phyloP scores from a whole-genome alignment of 129 eudicot genomes.

The Dittrichia graveolens region DNA sequence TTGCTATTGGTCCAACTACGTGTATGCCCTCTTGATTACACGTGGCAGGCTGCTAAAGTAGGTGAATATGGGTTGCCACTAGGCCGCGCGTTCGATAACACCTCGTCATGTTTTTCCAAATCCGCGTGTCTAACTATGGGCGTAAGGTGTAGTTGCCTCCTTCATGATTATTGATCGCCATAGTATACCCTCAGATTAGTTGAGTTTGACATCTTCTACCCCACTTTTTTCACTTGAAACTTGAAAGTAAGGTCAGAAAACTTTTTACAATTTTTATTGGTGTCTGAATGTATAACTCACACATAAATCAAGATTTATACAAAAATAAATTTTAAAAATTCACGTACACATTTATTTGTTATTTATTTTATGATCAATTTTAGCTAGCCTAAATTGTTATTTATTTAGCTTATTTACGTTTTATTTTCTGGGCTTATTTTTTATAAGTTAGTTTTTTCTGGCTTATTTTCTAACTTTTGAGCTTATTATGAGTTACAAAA shows the following conservation, averaged over 20 bases:
- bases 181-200: background rate
- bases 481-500: too few relatives aligned
- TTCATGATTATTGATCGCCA: constrained; percentile 1
- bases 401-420: too few relatives aligned
- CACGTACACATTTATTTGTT: too few relatives aligned
- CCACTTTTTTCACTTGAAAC: background rate
- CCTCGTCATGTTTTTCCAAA: background rate
- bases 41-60: constrained; percentile 11
- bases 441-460: too few relatives aligned
- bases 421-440: too few relatives aligned
- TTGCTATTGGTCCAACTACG: constrained; percentile 45
- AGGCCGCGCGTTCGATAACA: constrained; percentile 26
- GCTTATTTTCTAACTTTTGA: too few relatives aligned
- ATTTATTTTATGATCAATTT: too few relatives aligned
- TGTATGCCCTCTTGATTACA: constrained; percentile 13
- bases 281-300: too few relatives aligned
- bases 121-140: background rate
- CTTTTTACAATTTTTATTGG: background rate
- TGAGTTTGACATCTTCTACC: background rate
- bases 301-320: too few relatives aligned
- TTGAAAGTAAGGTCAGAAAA: background rate
- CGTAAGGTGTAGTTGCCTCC: background rate
- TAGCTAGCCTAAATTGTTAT: too few relatives aligned
- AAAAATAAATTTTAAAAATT: too few relatives aligned
- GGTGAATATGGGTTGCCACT: background rate